These are phyloP conservation scores for Malassezia pachydermatis DNA, from an alignment of 1,284 basidiomycete species.

Conservation along the genomic window DNA sequence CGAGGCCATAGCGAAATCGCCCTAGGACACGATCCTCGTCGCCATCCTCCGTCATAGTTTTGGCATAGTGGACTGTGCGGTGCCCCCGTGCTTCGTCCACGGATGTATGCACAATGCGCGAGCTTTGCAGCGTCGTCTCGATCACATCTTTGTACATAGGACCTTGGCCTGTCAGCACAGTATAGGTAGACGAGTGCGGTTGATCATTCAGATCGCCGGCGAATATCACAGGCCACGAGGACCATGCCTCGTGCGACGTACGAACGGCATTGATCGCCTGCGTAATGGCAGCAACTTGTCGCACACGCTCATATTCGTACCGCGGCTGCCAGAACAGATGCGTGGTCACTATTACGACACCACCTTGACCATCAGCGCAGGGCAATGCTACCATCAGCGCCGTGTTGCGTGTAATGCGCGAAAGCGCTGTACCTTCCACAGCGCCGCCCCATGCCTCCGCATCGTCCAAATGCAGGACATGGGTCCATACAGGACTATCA, in stretches of 20 bases:
- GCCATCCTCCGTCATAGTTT: conserved; percentile 32
- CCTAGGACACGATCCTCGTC: conserved; percentile 24
- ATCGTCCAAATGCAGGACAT: conserved; percentile 1
- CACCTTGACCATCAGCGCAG: conserved; percentile 33
- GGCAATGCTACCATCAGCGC: conserved; percentile 26
- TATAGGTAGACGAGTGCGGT: conserved; percentile 74
- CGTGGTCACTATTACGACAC: conserved; percentile 68
- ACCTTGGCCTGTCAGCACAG: conserved; percentile 59
- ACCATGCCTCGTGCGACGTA: conserved; percentile 50
- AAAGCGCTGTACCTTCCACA: conserved; percentile 30
- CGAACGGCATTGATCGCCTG: conserved; percentile 59
- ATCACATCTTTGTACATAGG: conserved; percentile 50
- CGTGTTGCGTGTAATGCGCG: conserved; percentile 17
- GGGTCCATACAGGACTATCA: not conserved
- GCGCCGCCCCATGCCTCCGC: conserved; percentile 10
- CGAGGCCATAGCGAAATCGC: conserved; percentile 24
- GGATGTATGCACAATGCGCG: conserved; percentile 70
- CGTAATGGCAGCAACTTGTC: conserved; percentile 57
- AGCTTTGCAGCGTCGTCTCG: conserved; percentile 55
- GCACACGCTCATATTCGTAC: conserved; percentile 66
- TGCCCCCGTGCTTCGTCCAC: conserved; percentile 54
- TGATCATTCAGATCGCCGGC: conserved; percentile 89
- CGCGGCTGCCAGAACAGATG: conserved; percentile 88
- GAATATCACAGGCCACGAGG: conserved; percentile 66
- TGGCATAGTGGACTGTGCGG: conserved; percentile 50